Evolutionary conservation across 768 basidiomycete genomes (phyloP), one percentile per base, ranked within the genome.

Genomic region (Lactarius pseudohatsudake): DNA sequence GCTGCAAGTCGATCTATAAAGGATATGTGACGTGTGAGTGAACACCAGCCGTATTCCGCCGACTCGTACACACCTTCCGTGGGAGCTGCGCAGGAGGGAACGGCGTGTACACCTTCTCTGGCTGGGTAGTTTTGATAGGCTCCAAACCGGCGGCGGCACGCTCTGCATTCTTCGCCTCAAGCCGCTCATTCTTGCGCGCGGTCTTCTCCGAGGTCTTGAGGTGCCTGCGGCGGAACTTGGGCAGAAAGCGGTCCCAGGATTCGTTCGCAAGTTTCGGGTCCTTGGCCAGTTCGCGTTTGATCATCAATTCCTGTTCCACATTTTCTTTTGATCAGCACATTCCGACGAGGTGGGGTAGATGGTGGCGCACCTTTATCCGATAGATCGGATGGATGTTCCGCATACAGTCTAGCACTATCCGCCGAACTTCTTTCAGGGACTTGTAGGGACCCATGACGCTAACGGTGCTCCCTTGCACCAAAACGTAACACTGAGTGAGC

Each of bases 341-440:
- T 57, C 34, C 50, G 32, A 40, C 3, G 50, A 30, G 15, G 40
- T 36, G 50, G 32, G 55, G 61, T 69, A 66, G 66, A 34, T 62
- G 61, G 68, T 36, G 53, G 36, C 72, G 26, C 47, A 92, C 95
- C 78, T 99, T 99, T 78, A 99, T 99, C 72, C 95, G 89, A 76
- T 99, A 99, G 74, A 99, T 98, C 1, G 97, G 97, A 74, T 99
- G 97, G 62, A 98, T 91, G 75, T 99, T 99, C 79, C 90, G 95
- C 97, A 99, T 98, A 80, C 97, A 99, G 74, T 99, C 97, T 50
- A 98, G 77, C n/a, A 99, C 86, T 68, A 98, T 98, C 71, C 96
- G 80, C 65, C 97, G 84, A 13, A 99, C 96, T 77, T 99, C 97
- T 76, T 98, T 98, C 22, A 99, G 81, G 0, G 90, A 90, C 74